These are phyloP conservation scores for Melampsora occidentalis DNA, from an alignment of 1,284 basidiomycete species.

Conservation along the genomic window DNA sequence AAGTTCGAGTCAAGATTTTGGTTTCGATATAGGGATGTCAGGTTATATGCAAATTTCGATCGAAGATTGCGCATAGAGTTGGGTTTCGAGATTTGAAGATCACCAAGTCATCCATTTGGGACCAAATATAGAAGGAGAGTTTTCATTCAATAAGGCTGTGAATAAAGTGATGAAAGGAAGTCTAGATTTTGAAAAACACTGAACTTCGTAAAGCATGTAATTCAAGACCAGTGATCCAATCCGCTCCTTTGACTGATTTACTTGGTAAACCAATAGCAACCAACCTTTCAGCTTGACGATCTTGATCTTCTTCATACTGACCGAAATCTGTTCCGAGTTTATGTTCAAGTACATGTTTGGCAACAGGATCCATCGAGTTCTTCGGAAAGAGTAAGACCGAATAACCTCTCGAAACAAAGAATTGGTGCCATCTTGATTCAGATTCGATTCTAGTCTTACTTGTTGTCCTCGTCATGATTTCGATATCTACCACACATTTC, in stretches of 20 bases:
- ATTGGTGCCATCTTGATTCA: background rate
- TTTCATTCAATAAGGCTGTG: no score
- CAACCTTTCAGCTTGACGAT: background rate
- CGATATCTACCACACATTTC: background rate
- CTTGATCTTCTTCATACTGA: background rate
- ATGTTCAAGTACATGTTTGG: background rate
- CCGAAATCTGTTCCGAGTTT: background rate
- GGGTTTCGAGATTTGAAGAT: no score
- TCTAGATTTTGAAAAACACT: background rate
- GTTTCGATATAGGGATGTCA: no score
- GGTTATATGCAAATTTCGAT: no score
- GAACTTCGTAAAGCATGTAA: slow-evolving; percentile 28
- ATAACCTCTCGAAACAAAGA: background rate
- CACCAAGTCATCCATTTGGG: no score
- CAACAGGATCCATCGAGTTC: slow-evolving; percentile 2
- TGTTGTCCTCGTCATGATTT: slow-evolving; percentile 1
- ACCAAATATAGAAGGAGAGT: no score
- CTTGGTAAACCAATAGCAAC: slow-evolving; percentile 25
- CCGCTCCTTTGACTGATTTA: slow-evolving; percentile 5
- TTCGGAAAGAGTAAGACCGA: background rate
- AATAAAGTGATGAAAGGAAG: no score
- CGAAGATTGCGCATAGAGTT: no score
- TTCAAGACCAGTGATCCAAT: slow-evolving; percentile 39
- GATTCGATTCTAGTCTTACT: background rate
- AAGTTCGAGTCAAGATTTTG: no score